Percentiles rank a stretch among this genome's conserved stretches.
These are phyloP conservation scores for Leccinum subgranulosum DNA, from an alignment of 768 basidiomycete genomes.

Conservation along the genomic window DNA sequence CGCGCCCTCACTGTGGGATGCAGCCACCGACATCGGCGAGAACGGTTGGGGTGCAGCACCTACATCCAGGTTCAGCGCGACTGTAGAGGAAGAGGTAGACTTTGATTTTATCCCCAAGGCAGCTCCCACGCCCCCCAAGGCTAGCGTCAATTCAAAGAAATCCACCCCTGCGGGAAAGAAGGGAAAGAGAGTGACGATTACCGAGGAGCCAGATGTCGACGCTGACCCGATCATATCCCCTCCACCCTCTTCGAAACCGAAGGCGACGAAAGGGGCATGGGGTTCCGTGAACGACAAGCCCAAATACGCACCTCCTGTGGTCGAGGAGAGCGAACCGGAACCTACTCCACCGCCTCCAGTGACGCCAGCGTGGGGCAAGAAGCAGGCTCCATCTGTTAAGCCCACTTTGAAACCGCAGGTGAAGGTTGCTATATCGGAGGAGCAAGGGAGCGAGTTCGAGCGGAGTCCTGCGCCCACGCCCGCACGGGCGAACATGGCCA, in stretches of 20 bases:
- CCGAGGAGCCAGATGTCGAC: conserved; percentile 26
- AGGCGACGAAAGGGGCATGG: conserved; percentile 17
- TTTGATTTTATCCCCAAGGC: neutral
- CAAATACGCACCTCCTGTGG: conserved; percentile 11
- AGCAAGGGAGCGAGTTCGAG: conserved; percentile 18
- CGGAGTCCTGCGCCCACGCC: neutral
- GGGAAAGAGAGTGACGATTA: conserved; percentile 25
- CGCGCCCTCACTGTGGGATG: conserved; percentile 17
- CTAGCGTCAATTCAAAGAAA: conserved; percentile 14
- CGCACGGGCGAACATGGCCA: conserved; percentile 15
- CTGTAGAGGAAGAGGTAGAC: conserved; percentile 9
- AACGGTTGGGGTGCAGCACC: conserved; percentile 6
- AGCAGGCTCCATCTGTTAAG: neutral
- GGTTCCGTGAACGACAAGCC: conserved; percentile 19
- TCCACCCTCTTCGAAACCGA: conserved; percentile 9
- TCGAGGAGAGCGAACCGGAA: conserved; percentile 14
- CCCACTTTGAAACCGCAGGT: conserved; percentile 13
- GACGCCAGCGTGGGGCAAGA: conserved; percentile 13
- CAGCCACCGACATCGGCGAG: conserved; percentile 11
- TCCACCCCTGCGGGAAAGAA: conserved; percentile 10
- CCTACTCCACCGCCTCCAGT: conserved; percentile 1
- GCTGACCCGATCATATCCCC: conserved; percentile 19
- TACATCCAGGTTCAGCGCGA: conserved; percentile 1
- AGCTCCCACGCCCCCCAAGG: conserved; percentile 4
- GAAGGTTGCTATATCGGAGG: conserved; percentile 18